Percentiles rank a stretch among this genome's conserved stretches.
These are phyloP conservation scores for Fusarium longipes DNA, from an alignment of 2,329 filamentous ascomycete genomes.

Conservation along the genomic window DNA sequence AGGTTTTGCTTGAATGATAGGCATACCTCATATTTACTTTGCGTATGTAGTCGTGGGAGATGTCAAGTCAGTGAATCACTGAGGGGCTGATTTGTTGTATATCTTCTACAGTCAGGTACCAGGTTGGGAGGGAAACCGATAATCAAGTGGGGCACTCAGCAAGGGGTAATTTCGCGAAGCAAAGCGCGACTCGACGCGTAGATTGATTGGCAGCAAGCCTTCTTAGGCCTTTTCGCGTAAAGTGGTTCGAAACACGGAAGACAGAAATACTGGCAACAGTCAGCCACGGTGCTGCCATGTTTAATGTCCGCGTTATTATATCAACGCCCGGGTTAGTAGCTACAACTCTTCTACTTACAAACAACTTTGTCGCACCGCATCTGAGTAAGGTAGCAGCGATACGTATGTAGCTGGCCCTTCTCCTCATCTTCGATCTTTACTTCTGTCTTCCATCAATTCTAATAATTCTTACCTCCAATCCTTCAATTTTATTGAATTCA, in stretches of 20 bases:
- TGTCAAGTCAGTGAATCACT: too few relatives aligned
- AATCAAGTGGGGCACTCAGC: conserved; percentile 32
- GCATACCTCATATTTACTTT: conserved; percentile 32
- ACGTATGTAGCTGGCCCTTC: conserved; percentile 13
- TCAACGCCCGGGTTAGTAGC: too few relatives aligned
- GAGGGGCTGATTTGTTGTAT: conserved; percentile 39
- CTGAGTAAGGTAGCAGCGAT: neutral
- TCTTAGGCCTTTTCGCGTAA: conserved; percentile 53
- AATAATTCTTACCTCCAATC: conserved; percentile 2
- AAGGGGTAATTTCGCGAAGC: conserved; percentile 44
- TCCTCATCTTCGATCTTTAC: conserved; percentile 16
- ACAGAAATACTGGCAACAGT: conserved; percentile 10
- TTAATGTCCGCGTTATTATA: conserved; percentile 31
- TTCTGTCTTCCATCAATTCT: conserved; percentile 23
- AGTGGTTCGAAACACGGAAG: conserved; percentile 45
- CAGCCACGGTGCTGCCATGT: fast-evolving
- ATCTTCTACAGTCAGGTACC: too few relatives aligned
- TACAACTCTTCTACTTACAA: neutral
- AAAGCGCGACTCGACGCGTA: conserved; percentile 55
- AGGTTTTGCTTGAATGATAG: neutral
- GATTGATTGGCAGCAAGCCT: conserved; percentile 54
- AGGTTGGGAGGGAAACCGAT: conserved; percentile 39
- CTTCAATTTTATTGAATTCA: neutral
- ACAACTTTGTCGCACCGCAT: conserved; percentile 2
- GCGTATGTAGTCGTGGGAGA: conserved; percentile 6